Percentiles rank a stretch among this genome's conserved stretches.
Conservation (phyloP, 148 eudicot genomes). For the Talinum fruticosum region DNA sequence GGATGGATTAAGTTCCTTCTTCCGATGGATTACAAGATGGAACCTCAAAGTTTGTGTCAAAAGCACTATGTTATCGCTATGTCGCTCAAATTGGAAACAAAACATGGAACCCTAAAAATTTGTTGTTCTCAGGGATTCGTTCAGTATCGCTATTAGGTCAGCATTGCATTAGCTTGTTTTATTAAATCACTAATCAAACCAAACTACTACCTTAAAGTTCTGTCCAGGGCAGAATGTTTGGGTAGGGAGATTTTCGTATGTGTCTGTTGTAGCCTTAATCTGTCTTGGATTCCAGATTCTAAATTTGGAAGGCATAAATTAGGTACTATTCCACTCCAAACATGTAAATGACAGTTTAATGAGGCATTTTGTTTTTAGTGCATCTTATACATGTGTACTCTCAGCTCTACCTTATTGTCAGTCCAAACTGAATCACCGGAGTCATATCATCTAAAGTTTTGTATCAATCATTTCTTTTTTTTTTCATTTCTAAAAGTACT, state of each 20-base stretch:
- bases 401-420: neutral
- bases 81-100: no score
- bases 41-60: no score
- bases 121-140: no score
- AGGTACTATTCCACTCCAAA: neutral
- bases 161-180: neutral
- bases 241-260: neutral
- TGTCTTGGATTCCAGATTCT: neutral
- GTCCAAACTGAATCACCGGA: neutral
- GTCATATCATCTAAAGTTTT: neutral
- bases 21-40: neutral
- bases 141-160: neutral
- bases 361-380: neutral
- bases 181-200: neutral
- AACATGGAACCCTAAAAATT: no score
- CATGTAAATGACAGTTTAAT: neutral
- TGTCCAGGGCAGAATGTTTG: neutral
- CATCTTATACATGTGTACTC: neutral
- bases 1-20: neutral
- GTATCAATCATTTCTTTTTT: neutral
- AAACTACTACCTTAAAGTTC: neutral
- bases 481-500: neutral
- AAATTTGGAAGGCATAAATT: neutral
- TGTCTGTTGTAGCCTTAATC: neutral
- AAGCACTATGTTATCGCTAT: no score